These are phyloP conservation scores for Huntiella savannae DNA, from an alignment of 2,329 filamentous ascomycete species.

Conservation along the genomic window DNA sequence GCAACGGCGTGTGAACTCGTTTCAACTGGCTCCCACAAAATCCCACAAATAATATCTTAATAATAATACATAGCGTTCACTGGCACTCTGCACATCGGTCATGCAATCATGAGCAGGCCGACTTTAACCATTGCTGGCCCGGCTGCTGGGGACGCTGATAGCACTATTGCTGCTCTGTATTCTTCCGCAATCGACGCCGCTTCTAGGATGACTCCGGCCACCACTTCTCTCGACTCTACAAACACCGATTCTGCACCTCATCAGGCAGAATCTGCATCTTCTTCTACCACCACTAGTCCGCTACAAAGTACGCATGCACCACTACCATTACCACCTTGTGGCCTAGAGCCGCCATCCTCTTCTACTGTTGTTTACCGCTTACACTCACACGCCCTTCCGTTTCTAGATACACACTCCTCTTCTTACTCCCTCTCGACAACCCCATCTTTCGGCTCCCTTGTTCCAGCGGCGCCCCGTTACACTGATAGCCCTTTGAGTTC, in stretches of 20 bases:
- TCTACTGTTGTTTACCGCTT: slow-evolving; percentile 12
- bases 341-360: slow-evolving; percentile 13
- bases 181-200: background rate
- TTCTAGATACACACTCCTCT: slow-evolving; percentile 15
- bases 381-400: slow-evolving; percentile 15
- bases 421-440: slow-evolving; percentile 11
- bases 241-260: too few relatives aligned
- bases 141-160: slow-evolving; percentile 16
- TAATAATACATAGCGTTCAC: background rate
- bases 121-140: slow-evolving; percentile 19
- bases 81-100: slow-evolving; percentile 1
- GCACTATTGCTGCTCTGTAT: background rate
- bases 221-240: too few relatives aligned
- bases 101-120: slow-evolving; percentile 7
- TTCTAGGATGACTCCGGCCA: too few relatives aligned
- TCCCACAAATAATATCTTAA: too few relatives aligned
- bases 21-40: too few relatives aligned
- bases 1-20: too few relatives aligned
- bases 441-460: background rate
- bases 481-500: background rate
- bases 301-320: background rate
- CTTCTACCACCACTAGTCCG: background rate
- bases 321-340: slow-evolving; percentile 1
- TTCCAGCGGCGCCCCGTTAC: slow-evolving; percentile 6
- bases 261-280: background rate